Percentiles rank a stretch among this genome's conserved stretches.
phyloP scores from a whole-genome alignment of 2,329 filamentous ascomycete species.

The Aspergillus brasiliensis region DNA sequence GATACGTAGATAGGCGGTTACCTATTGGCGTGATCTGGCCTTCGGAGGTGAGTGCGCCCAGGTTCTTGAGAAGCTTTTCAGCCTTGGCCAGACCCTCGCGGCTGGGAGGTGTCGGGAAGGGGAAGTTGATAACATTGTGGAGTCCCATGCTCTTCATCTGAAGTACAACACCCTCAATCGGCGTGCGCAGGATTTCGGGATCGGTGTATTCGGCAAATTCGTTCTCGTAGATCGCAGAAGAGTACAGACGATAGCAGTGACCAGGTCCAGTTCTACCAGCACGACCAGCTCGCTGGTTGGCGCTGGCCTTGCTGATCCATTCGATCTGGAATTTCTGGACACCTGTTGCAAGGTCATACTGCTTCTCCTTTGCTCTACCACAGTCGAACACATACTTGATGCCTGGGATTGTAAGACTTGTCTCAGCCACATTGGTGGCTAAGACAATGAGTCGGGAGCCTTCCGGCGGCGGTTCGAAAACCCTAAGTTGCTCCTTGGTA shows the following conservation, averaged over 20 bases:
- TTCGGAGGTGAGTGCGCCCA: conserved; percentile 73
- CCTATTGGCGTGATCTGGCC: conserved; percentile 80
- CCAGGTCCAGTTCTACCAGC: conserved; percentile 93
- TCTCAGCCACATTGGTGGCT: conserved; percentile 96
- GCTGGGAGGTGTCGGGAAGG: conserved; percentile 89
- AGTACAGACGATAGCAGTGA: conserved; percentile 94
- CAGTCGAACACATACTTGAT: conserved; percentile 96
- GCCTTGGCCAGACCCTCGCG: conserved; percentile 74
- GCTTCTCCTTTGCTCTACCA: conserved; percentile 87
- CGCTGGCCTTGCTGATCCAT: conserved; percentile 97
- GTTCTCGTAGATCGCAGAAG: conserved; percentile 84
- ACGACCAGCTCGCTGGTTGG: conserved; percentile 86
- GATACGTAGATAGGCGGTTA: conserved; percentile 81
- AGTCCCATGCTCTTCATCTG: conserved; percentile 95
- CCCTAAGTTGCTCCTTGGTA: conserved; percentile 83
- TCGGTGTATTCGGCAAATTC: conserved; percentile 85
- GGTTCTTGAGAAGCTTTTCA: conserved; percentile 81
- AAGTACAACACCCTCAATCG: conserved; percentile 87
- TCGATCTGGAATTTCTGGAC: conserved; percentile 94
- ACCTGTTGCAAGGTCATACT: conserved; percentile 82
- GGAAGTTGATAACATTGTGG: conserved; percentile 87
- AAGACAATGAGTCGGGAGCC: conserved; percentile 83
- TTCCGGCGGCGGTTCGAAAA: conserved; percentile 83
- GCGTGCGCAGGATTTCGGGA: conserved; percentile 86
- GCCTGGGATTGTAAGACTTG: conserved; percentile 92